These are phyloP conservation scores for Xylaria scruposa DNA, from an alignment of 495 filamentous ascomycete species.

Conservation along the genomic window DNA sequence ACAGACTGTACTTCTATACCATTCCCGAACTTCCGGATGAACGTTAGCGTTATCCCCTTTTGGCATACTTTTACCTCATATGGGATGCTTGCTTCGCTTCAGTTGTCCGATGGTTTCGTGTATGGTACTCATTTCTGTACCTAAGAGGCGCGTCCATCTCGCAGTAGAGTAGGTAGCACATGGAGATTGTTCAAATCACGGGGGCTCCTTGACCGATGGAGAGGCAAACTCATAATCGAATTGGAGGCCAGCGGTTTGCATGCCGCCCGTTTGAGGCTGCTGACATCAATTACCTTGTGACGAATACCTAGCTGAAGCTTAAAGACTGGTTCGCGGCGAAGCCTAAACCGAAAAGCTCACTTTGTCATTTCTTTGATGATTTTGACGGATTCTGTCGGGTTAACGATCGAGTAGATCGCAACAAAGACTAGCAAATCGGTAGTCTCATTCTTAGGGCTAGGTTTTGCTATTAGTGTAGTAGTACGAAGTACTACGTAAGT, in stretches of 20 bases:
- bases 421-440: neutral
- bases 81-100: constrained; percentile 6
- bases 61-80: constrained; percentile 8
- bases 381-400: constrained; percentile 2
- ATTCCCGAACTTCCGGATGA: constrained; percentile 15
- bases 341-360: neutral
- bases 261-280: constrained; percentile 8
- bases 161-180: neutral
- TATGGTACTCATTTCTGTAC: neutral
- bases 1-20: neutral
- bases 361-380: neutral
- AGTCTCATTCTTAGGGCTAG: neutral
- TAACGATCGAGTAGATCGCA: neutral
- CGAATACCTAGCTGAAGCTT: constrained; percentile 2
- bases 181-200: neutral
- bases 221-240: constrained; percentile 6
- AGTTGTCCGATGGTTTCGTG: constrained; percentile 2
- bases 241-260: constrained; percentile 7
- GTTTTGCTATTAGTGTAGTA: neutral
- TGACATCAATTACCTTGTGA: neutral
- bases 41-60: neutral
- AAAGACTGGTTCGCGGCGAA: neutral
- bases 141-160: neutral
- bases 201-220: constrained; percentile 11
- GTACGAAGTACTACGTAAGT: neutral